Percentiles rank a stretch among this genome's conserved stretches.
phyloP scores from a whole-genome alignment of 495 filamentous ascomycete species.

The Amorphotheca resinae region DNA sequence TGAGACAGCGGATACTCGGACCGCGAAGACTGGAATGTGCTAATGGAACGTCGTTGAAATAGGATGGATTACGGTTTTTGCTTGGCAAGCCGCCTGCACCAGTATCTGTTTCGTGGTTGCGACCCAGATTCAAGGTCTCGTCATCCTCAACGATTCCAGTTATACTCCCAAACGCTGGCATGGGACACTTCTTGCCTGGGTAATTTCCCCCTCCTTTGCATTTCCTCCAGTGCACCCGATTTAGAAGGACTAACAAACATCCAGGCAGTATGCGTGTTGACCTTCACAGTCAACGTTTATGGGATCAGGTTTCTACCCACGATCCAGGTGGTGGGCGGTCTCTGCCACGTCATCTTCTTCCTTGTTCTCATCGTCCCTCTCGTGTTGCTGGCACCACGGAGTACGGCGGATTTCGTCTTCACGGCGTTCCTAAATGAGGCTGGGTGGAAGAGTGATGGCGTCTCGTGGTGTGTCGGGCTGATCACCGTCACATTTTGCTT shows the following conservation, averaged over 20 bases:
- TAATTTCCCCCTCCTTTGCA: conserved; percentile 25
- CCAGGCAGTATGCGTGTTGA: neutral
- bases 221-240: neutral
- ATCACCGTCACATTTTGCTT: conserved; percentile 9
- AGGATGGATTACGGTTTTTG: conserved; percentile 14
- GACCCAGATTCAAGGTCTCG: conserved; percentile 14
- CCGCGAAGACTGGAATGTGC: too few relatives aligned
- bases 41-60: too few relatives aligned
- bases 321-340: conserved; percentile 30
- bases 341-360: conserved; percentile 22
- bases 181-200: conserved; percentile 34
- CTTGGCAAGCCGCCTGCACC: conserved; percentile 8
- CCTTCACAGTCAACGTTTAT: conserved; percentile 30
- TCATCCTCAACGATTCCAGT: conserved; percentile 16
- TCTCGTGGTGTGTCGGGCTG: conserved; percentile 25
- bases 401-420: conserved; percentile 32
- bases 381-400: conserved; percentile 30
- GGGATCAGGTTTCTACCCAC: conserved; percentile 25
- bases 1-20: neutral
- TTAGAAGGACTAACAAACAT: neutral
- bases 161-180: conserved; percentile 29
- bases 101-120: conserved; percentile 4
- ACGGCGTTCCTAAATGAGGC: conserved; percentile 27
- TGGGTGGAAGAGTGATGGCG: conserved; percentile 30
- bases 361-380: conserved; percentile 30